Base-by-base conservation (phyloP, 2,329 filamentous ascomycete genomes). In the Cytospora paraplurivora region DNA sequence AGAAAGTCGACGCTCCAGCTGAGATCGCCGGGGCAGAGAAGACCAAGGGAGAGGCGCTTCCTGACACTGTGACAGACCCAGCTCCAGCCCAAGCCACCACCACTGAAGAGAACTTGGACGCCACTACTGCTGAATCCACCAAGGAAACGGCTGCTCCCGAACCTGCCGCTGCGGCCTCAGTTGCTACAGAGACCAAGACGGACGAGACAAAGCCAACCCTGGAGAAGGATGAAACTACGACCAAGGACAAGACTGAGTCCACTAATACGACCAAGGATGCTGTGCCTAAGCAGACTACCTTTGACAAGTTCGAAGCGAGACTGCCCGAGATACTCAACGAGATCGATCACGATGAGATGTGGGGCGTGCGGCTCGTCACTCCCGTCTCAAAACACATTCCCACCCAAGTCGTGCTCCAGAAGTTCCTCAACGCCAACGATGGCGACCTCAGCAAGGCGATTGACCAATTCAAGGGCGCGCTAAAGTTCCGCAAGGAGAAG, bases 391-490 rank as follows among this genome's bases (percentile, higher is more conserved):
- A 61, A 7, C 82, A 92, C 70, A 82, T 93, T 59, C 91, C 91
- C 61, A 93, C 90, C 55, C 88, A 90, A 73, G 88, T 97, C 70
- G 85, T 97, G 58, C 82, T 97, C 56, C 92, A 96, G 74, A 98
- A 97, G 80, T 97, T 93, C 78, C 85, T 98, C 62, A 91, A 93
- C 69, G 94, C 93, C 74, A 97, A 97, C 75, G 87, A 88, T 66
- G 88, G 89, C 66, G 88, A 96, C 71, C 74, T 92, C 7, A 80
- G 81, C 59, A 88, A 88, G 73, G 91, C 93, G 17, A 87, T 88
- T 73, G 85, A 88, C 62, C 93, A 97, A 79, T 85, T 98, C 52
- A 81, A 79, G 64, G 87, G 89, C 71, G 93, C 93, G 1, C 82
- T 97, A 50, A 83, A 89, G 69, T 97, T 93, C 92, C 87, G 94